Conservation (phyloP, 1,284 basidiomycete species). For the Malassezia slooffiae region DNA sequence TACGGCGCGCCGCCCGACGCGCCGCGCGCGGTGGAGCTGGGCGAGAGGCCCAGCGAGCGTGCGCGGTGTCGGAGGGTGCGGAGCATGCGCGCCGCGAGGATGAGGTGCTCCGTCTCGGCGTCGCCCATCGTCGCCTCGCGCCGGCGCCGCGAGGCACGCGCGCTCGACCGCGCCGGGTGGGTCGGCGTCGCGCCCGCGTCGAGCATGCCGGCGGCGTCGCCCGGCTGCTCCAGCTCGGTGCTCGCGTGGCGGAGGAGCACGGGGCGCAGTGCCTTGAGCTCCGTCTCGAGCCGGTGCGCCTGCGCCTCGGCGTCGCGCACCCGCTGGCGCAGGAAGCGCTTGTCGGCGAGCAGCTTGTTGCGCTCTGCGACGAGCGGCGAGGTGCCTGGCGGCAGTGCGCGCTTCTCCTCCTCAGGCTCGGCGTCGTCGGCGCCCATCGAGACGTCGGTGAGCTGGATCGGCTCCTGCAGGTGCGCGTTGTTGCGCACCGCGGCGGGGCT, state of each 20-base stretch:
- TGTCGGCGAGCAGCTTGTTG: slow-evolving; percentile 42
- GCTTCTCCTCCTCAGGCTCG: not conserved
- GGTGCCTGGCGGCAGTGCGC: slow-evolving; percentile 20
- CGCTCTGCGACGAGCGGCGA: slow-evolving; percentile 32
- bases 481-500: too few relatives aligned
- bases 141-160: slow-evolving; percentile 17
- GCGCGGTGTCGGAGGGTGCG: slow-evolving; percentile 29
- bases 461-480: too few relatives aligned
- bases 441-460: too few relatives aligned
- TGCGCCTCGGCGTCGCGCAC: slow-evolving; percentile 41
- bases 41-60: not conserved
- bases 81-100: slow-evolving; percentile 45
- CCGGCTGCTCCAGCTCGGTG: slow-evolving; percentile 14
- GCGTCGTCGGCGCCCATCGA: not conserved
- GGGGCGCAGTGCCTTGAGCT: slow-evolving; percentile 35
- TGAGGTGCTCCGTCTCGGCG: slow-evolving; percentile 48
- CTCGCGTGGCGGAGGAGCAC: slow-evolving; percentile 30
- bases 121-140: slow-evolving; percentile 46
- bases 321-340: slow-evolving; percentile 36
- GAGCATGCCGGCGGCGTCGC: not conserved
- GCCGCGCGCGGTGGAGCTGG: slow-evolving; percentile 7
- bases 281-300: slow-evolving; percentile 35
- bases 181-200: not conserved
- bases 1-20: slow-evolving; percentile 4
- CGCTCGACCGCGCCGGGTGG: slow-evolving; percentile 9